Evolutionary conservation across 1,284 basidiomycete genomes (phyloP), one percentile per base, ranked within the genome.

Genomic region (Earliella scabrosa): DNA sequence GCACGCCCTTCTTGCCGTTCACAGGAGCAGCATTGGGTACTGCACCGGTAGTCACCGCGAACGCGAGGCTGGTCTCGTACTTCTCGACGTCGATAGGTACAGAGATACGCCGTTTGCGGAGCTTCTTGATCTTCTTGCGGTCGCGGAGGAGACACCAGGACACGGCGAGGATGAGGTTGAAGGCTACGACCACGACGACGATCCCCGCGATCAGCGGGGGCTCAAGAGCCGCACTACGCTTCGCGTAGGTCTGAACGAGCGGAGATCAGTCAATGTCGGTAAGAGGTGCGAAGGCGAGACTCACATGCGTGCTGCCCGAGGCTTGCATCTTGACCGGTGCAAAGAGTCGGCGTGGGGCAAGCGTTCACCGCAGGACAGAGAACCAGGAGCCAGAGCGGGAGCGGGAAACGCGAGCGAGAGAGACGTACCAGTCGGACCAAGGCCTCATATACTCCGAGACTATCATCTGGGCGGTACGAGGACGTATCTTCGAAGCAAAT

Each of bases 81-180:
- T 55, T 58, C 48, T 63, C 61, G 39, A 35, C 47, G 31, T 63
- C 58, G 34, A 50, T 21, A 31, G 57, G 47, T 1, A 36, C 48
- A 20, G 52, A 60, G 29, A 56, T 48, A n/a, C 47, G 44, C 18
- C 44, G 39, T 38, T 61, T 58, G 20, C 54, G 58, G 44, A 53
- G 48, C 35, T 47, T 51, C 43, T 32, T 50, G 24, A 43, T 34
- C 41, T 46, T 49, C 29, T 41, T 57, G 13, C 57, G 59, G 47
- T 52, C 45, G 18, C 52, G 59, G 24, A 65, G 26, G 20, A 61
- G 18, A 20, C 54, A 65, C 62, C 62, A 67, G n/a, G 58, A 48
- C 6, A 62, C 36, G 18, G 60, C 51, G 36, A 68, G 50, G 36
- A 58, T 36, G 26, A 66, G n/a, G 58, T 66, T 69, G 29, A 69